Base-by-base conservation (phyloP, 306 rosid species). In the Begonia loranthoides region DNA sequence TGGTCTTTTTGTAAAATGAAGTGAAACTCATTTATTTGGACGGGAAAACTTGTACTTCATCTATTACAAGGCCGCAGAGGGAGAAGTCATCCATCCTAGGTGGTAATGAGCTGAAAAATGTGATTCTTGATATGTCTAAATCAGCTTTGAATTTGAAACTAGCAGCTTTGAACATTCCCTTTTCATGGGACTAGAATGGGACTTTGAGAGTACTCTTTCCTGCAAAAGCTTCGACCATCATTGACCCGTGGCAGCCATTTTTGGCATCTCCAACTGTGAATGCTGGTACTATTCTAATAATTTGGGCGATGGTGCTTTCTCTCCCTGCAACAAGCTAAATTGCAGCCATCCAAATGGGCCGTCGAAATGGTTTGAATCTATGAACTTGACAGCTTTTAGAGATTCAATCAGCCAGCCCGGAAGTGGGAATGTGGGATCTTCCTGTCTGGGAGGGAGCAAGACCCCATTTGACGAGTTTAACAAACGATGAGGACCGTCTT, bases 381-480 rank as follows among this genome's bases (percentile, higher is more conserved):
- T 28, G 36, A 28, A 28, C 9, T 28, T 28, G 36, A 28, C 76
- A 0, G 96, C 94, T 62, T 83, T 92, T 13, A 86, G 93, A 10
- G 99, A 92, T 59, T 86, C 94, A 13, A 92, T 83, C 33, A 86
- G 80, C 99, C 96, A 92, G 46, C 88, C 96, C 0, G 93, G 99
- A 15, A 92, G 92, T 3, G 99, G 99, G 16, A 96, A 92, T 17
- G 84, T 64, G 12, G 48, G 13, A 55, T 92, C 99, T 66, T 86
- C 74, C 58, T 92, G 99, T 49, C 63, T 81, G 8, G 99, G 99
- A 16, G 96, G 99, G 22, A 92, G 93, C 41, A 92, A 74, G 1
- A 92, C 86, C 54, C 96, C 96, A 24, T 86, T 72, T 46, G 84
- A 64, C 0, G 96, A 80, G 77, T 86, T 92, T 49, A 70, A 41